phyloP scores from a whole-genome alignment of 331 rosid species.

The Quercus lobata region DNA sequence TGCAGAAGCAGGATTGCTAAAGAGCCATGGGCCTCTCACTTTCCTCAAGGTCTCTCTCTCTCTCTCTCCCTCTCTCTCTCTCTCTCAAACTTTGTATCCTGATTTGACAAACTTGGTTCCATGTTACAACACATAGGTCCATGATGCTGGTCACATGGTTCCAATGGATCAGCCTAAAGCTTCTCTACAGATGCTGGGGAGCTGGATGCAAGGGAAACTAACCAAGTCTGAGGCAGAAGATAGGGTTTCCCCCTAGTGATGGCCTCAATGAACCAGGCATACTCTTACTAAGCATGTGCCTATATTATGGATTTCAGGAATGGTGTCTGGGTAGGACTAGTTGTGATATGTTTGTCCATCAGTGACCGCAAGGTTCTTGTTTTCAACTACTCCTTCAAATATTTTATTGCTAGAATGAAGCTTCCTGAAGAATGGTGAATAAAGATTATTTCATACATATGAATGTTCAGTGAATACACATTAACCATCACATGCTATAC shows the following conservation, averaged over 20 bases:
- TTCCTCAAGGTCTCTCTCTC: conserved; percentile 64
- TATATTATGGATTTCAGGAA: not conserved
- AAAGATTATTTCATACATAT: not conserved
- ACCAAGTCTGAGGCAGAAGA: conserved; percentile 14
- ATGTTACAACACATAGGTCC: conserved; percentile 45
- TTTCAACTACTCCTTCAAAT: not conserved
- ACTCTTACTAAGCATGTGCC: not conserved
- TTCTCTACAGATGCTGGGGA: conserved; percentile 62
- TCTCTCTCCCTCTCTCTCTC: not conserved
- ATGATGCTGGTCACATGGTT: conserved; percentile 90
- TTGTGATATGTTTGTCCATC: not conserved
- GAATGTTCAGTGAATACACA: not conserved
- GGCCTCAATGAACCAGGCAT: not conserved
- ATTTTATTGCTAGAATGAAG: not conserved
- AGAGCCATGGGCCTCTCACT: conserved; percentile 75
- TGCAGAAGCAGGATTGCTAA: conserved; percentile 63
- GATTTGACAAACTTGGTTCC: conserved; percentile 3
- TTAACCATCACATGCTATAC: not conserved
- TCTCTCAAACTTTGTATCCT: not conserved
- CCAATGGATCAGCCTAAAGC: conserved; percentile 97
- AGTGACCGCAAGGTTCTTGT: not conserved
- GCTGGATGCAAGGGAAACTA: conserved; percentile 82
- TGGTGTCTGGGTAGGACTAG: not conserved
- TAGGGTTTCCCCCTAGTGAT: conserved; percentile 39
- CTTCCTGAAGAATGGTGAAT: not conserved